Evolutionary conservation across 1,284 basidiomycete species (phyloP), one percentile per base, ranked within the genome.

Genomic region (Erythrobasidium hasegawianum): DNA sequence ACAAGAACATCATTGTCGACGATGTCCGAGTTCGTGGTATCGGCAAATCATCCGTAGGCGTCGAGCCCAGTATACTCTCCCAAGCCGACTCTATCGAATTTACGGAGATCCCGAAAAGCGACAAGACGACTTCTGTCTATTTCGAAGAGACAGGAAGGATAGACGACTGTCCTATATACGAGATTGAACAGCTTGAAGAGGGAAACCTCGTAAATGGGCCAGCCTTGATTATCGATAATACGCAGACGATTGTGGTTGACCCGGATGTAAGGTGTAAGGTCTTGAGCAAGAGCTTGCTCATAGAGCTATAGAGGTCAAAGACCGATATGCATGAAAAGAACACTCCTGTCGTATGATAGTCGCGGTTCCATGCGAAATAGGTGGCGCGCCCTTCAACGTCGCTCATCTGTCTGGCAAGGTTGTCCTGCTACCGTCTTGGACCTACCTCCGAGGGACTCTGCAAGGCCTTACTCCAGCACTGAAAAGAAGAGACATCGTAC

Each of bases 171-270:
- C 90, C 90, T 0, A 86, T 97, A 20, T 91, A 83, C 76, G 75
- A 87, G 71, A 79, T 97, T 66, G 84, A 84, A 49, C 79, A 81
- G 11, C 76, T 97, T 59, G 78, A 79, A 0, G 78, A 84, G 3
- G 93, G 93, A 2, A 86, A 90, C 67, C 79, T 81, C 27, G 81
- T 97, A 33, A 75, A 81, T 33, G 91, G 92, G 0, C 91, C 93
- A 1, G 89, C 89, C 22, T 86, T 94, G 83, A 85, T 95, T 68
- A 88, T 96, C 71, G 92, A 96, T 77, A 81, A 90, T 73, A 96
- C 92, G 14, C 92, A 95, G 80, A 95, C 91, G 26, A 89, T 95
- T 69, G 85, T 93, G 40, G 76, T 94, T 1, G 83, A 89, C 16
- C 87, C 68, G 18, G 22, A 38, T 26, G 62, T 65, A 2, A 24